phyloP scores from a whole-genome alignment of 2,329 filamentous ascomycete species.

The Elsinoe australis region DNA sequence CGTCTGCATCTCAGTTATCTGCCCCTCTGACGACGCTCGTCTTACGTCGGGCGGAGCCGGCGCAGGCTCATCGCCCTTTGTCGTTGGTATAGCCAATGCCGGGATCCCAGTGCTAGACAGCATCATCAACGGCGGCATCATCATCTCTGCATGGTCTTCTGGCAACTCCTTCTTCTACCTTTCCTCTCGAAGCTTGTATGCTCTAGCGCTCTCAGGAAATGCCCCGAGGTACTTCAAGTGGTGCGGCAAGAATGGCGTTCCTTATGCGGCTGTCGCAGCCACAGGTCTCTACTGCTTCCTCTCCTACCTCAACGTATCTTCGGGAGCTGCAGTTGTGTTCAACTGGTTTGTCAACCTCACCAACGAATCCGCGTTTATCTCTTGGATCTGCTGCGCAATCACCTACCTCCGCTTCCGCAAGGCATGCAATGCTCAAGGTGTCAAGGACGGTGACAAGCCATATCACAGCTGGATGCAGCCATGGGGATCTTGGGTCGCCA shows the following conservation, averaged over 20 bases:
- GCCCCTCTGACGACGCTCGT: constrained; percentile 45
- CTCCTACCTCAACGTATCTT: constrained; percentile 44
- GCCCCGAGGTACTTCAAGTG: constrained; percentile 54
- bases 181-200: constrained; percentile 44
- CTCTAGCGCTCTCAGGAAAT: constrained; percentile 53
- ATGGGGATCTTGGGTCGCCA: constrained; percentile 55
- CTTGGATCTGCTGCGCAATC: constrained; percentile 48
- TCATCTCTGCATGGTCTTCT: constrained; percentile 53
- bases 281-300: constrained; percentile 40
- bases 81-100: constrained; percentile 43
- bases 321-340: constrained; percentile 45
- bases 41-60: constrained; percentile 48
- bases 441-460: constrained; percentile 43
- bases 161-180: constrained; percentile 48
- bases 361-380: constrained; percentile 49
- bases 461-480: constrained; percentile 52
- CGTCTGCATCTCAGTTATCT: constrained; percentile 54
- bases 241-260: constrained; percentile 54
- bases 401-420: constrained; percentile 54
- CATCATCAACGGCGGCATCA: constrained; percentile 60
- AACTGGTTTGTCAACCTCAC: constrained; percentile 65
- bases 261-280: constrained; percentile 41
- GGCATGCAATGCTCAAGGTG: constrained; percentile 47
- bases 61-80: constrained; percentile 47
- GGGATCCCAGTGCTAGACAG: constrained; percentile 52